These are phyloP conservation scores for Globisporangium camurandrum DNA, from an alignment of 352 stramenopile species.

Conservation along the genomic window DNA sequence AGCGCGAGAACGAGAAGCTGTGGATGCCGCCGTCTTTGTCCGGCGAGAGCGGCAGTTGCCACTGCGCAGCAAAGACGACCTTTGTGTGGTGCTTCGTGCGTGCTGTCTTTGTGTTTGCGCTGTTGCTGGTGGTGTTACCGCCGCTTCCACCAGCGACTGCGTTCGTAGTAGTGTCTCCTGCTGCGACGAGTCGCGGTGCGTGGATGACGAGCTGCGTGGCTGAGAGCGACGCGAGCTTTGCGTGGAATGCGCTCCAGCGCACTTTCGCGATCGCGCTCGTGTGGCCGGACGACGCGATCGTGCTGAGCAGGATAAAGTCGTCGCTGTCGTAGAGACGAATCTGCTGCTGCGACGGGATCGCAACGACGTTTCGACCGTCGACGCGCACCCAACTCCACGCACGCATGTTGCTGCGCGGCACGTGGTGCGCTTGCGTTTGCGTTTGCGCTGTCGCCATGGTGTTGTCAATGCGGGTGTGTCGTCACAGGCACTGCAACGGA, in stretches of 20 bases:
- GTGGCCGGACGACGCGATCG: slow-evolving; percentile 54
- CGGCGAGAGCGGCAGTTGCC: slow-evolving; percentile 27
- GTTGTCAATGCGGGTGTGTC: too few relatives aligned
- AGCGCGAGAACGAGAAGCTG: slow-evolving; percentile 58
- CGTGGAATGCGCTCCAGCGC: slow-evolving; percentile 73
- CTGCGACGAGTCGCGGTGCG: slow-evolving; percentile 33
- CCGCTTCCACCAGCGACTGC: neutral
- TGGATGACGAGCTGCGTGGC: slow-evolving; percentile 55
- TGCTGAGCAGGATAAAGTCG: slow-evolving; percentile 72
- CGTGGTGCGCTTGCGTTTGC: neutral
- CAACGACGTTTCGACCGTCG: slow-evolving; percentile 75
- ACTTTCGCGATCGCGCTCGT: slow-evolving; percentile 45
- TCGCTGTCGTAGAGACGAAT: slow-evolving; percentile 78
- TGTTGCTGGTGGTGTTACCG: neutral
- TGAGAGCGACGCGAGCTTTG: slow-evolving; percentile 70
- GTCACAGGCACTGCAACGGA: too few relatives aligned
- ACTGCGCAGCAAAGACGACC: slow-evolving; percentile 42
- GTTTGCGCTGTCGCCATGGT: neutral
- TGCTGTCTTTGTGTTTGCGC: neutral
- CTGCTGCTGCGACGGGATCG: slow-evolving; percentile 53
- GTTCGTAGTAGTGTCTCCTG: slow-evolving; percentile 2
- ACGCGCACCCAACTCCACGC: slow-evolving; percentile 78
- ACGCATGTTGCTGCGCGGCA: slow-evolving; percentile 22
- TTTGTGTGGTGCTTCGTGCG: neutral
- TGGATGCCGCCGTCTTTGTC: slow-evolving; percentile 18